phyloP scores from a whole-genome alignment of 192 early-diverging fungal genomes.

The Powellomyces hirtus region DNA sequence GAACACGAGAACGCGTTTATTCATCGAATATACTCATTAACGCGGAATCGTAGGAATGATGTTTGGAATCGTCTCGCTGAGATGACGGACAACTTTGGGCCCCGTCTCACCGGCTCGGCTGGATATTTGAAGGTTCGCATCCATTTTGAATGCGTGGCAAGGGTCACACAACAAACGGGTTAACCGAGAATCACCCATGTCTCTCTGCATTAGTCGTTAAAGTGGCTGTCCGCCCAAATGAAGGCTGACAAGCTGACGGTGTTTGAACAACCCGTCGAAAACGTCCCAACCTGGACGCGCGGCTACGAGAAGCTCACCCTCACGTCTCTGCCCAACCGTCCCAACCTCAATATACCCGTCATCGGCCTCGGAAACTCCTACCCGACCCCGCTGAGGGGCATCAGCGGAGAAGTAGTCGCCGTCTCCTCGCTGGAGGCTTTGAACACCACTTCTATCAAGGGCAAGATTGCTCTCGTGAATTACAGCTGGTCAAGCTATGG shows the following conservation, averaged over 20 bases:
- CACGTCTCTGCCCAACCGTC: background rate
- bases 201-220: background rate
- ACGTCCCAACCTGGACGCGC: background rate
- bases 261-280: background rate
- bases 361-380: background rate
- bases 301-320: background rate
- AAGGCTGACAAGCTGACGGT: background rate
- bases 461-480: slow-evolving; percentile 1
- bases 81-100: slow-evolving; percentile 1
- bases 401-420: background rate
- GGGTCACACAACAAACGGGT: no score
- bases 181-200: no score
- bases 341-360: background rate
- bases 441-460: background rate
- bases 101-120: background rate
- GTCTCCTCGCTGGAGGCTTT: background rate
- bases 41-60: background rate
- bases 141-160: no score
- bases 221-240: background rate
- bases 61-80: slow-evolving; percentile 3
- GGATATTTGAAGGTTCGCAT: background rate
- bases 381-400: background rate
- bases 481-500: slow-evolving; percentile 1
- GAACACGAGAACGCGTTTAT: no score
- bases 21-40: no score